Evolutionary conservation across 106 monocot species (phyloP), one percentile per base, ranked within the genome.

Genomic region (Phalaenopsis equestris): DNA sequence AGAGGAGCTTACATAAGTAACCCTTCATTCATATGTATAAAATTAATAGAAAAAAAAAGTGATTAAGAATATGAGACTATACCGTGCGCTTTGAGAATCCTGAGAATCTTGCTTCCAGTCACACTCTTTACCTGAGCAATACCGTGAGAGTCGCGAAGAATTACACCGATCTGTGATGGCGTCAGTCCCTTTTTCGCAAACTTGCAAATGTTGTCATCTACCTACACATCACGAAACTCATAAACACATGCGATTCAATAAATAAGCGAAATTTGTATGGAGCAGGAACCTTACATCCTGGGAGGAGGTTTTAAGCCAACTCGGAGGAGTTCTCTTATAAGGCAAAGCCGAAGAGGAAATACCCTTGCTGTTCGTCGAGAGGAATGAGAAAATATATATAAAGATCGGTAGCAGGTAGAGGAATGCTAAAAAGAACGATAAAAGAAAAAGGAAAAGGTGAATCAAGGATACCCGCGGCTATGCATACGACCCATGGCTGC

Each of bases 111-210:
- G 89, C 86, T 94, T 3, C 94, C 94, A 0, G 91, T 94, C 16
- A 94, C 90, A 56, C 91, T 90, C 87, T 82, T 94, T 19, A 94
- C 94, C 83, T 91, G 94, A 14, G 94, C 89, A n/a, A 94, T 89
- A 16, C 94, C 94, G 49, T 91, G 91, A 5, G 91, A 91, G 46
- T 94, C 94, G 85, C 91, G 94, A 68, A 91, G 94, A 57, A 89
- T 86, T 42, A 91, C 94, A 61, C 94, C 94, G 46, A 94, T 94
- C 88, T 91, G 91, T 1, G 91, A 94, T 24, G 94, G 91, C 14
- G 89, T 89, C 87, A 89, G 79, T 1, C 94, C 94, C 84, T 94
- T 94, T 89, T 91, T 94, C 65, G 94, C 94, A 17, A 91, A 86
- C 82, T 91, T 94, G 79, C 82, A 83, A 77, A 94, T 94, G 81